Conservation (phyloP, 129 eudicot genomes). For the Tagetes patula region DNA sequence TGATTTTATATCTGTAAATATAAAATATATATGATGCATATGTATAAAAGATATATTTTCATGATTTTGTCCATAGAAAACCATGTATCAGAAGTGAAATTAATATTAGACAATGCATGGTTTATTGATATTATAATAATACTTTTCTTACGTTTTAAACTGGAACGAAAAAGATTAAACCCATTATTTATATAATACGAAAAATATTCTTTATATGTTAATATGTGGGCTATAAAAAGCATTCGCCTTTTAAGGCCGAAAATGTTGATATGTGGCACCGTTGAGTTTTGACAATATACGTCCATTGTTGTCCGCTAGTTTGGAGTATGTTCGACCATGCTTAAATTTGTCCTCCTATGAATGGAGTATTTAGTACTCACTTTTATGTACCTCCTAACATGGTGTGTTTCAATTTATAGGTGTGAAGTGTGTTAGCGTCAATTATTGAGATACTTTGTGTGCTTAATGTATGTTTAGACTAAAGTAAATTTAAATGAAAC, state of each 20-base stretch:
- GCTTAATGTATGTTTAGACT: neutral
- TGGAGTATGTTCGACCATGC: neutral
- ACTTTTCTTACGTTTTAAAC: no score
- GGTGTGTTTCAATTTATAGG: neutral
- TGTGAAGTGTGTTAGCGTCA: neutral
- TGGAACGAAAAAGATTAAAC: no score
- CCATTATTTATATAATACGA: no score
- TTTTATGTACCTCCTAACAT: neutral
- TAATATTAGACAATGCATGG: no score
- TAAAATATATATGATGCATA: no score
- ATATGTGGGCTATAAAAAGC: neutral
- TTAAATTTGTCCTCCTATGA: neutral
- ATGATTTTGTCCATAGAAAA: no score
- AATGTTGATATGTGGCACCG: neutral
- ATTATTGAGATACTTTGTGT: neutral
- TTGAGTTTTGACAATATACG: neutral
- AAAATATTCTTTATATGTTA: no score
- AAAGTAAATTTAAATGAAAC: no score
- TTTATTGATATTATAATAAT: no score
- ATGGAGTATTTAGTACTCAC: neutral
- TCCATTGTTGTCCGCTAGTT: neutral
- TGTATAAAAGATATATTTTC: no score
- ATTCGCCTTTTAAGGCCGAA: neutral
- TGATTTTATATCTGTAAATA: no score
- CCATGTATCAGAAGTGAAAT: no score